Evolutionary conservation across 2,329 filamentous ascomycete genomes (phyloP), one percentile per base, ranked within the genome.

Genomic region (Penicillium sp.): DNA sequence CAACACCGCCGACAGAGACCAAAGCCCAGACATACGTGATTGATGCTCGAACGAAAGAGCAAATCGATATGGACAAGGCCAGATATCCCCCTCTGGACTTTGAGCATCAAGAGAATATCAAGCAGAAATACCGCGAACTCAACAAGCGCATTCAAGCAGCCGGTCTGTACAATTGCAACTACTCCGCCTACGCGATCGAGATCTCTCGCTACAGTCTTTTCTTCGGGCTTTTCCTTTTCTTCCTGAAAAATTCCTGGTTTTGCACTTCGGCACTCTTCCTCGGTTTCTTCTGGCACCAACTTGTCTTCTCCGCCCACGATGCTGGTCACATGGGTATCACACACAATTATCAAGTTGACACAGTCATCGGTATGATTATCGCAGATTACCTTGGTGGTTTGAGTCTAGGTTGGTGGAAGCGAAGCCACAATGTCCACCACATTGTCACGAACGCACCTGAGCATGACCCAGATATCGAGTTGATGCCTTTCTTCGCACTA

Each of bases 281-380:
- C 2, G 93, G 92, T 24, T 79, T 83, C 57, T 83, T 95, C 68
- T 97, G 93, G 92, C 92, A 97, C 67, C 93, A 97, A 71, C 81
- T 97, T 8, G 88, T 92, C 47, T 97, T 97, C 70, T 86, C 87
- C 1, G 93, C 90, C 54, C 93, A 97, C 71, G 93, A 97, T 78
- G 90, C 92, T 21, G 92, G 90, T 2, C 93, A 97, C 74, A 95
- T 96, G 88, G 93, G 90, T 62, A 96, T 97, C 64, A 97, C 93
- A 1, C 93, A 97, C 74, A 81, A 87, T 70, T 97, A 92, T 69
- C 85, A 88, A 45, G 75, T 85, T 32, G 94, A 97, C 72, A 89
- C 87, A 2, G 79, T 87, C 47, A 91, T 97, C 57, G 92, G 91
- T 47, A 96, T 97, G 68, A 76, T 94, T 62, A 88, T 97, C 66